Base-by-base conservation (phyloP, 257 asterid species). In the Lycium ferocissimum region DNA sequence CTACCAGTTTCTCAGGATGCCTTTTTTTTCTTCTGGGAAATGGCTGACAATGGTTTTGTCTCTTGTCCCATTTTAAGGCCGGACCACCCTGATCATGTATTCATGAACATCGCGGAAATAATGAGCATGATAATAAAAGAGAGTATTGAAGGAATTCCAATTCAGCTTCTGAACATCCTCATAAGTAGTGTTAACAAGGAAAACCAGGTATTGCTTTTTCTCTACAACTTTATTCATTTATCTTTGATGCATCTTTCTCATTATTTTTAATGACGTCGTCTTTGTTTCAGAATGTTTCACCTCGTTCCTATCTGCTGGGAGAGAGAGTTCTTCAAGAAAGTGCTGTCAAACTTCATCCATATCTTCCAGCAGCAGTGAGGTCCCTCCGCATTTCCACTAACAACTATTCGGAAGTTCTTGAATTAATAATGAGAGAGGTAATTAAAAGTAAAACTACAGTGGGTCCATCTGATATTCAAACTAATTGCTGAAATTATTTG, bases 121-220 rank as follows among this genome's bases (percentile, higher is more conserved):
- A 91, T 93, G 94, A 88, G 90, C 61, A 11, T 83, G 83, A 90
- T 90, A 62, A 89, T 93, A 84, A 85, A 89, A 83, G 94, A 93
- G 86, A 91, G 86, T 84, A 26, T 26, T 26, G 92, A 91, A 75
- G 89, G 35, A 49, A 83, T 93, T 83, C 88, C 97, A 84, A 40
- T 82, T 59, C 92, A 90, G 82, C 92, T 93, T 80, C 87, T 92
- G 79, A 87, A 79, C 67, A 91, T 91, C 81, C 92, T 93, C 85
- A 83, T 93, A 79, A 86, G 70, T 67, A 90, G 92, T 88, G 91
- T 91, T 65, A 91, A 86, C 86, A 90, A 79, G 92, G 88, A 86
- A 56, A 90, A 87, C 79, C 87, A 89, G 97, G 95, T 90, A 86
- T 83, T 33, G 26, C 80, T 49, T 65, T 67, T 72, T 37, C 73